Conservation (phyloP, 352 stramenopile species). For the Globisporangium mamillatum region DNA sequence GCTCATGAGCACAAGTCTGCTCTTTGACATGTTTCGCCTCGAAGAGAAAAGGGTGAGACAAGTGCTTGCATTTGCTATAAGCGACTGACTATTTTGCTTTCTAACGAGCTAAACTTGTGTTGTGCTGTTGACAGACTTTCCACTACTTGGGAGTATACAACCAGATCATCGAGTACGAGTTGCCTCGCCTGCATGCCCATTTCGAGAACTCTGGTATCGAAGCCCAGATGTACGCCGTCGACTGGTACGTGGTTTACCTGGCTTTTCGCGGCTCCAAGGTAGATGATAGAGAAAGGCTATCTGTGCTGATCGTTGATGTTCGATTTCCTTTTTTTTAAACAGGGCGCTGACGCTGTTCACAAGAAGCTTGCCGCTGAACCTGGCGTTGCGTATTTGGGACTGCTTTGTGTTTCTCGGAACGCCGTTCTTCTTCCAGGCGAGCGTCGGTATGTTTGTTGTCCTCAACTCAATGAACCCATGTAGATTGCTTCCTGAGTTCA, state of each 20-base stretch:
- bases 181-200: slow-evolving; percentile 56
- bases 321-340: neutral
- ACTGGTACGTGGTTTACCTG: slow-evolving; percentile 49
- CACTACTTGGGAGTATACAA: slow-evolving; percentile 82
- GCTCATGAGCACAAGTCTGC: slow-evolving; percentile 76
- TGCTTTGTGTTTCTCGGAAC: slow-evolving; percentile 78
- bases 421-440: slow-evolving; percentile 86
- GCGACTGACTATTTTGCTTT: neutral
- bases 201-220: slow-evolving; percentile 78
- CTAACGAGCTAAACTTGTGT: slow-evolving; percentile 1
- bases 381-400: slow-evolving; percentile 81
- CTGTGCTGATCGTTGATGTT: neutral
- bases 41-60: slow-evolving; percentile 64
- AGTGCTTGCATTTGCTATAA: neutral
- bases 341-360: slow-evolving; percentile 85
- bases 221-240: slow-evolving; percentile 84
- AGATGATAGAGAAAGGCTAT: neutral
- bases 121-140: slow-evolving; percentile 57
- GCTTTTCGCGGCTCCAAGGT: neutral
- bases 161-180: slow-evolving; percentile 75
- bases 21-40: slow-evolving; percentile 89
- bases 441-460: slow-evolving; percentile 50
- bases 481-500: neutral
- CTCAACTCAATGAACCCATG: neutral
- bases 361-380: slow-evolving; percentile 60